phyloP scores from a whole-genome alignment of 2,329 filamentous ascomycete species.

The Hyphodiscus sp. region DNA sequence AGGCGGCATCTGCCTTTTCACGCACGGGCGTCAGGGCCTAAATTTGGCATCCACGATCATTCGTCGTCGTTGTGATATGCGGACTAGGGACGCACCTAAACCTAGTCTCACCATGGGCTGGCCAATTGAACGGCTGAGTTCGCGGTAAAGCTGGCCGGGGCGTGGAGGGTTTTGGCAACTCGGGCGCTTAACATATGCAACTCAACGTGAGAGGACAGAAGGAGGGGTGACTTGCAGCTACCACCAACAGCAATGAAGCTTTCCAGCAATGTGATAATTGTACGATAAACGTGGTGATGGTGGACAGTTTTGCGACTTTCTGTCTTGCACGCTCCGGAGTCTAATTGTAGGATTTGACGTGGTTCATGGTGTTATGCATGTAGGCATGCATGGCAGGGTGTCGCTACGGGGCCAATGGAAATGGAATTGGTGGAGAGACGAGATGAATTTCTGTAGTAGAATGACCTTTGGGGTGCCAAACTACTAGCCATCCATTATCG shows the following conservation, averaged over 20 bases:
- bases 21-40: no score
- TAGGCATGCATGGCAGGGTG: neutral
- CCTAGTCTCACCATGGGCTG: neutral
- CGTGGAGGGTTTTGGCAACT: neutral
- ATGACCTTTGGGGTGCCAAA: neutral
- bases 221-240: conserved; percentile 4
- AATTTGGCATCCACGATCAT: no score
- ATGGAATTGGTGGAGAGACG: neutral
- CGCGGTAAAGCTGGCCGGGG: neutral
- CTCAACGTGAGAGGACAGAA: conserved; percentile 3
- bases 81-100: neutral
- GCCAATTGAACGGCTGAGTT: neutral
- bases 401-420: neutral
- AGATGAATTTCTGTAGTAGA: no score
- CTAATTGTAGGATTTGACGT: neutral
- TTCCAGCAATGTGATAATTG: neutral
- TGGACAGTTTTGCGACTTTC: neutral
- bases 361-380: neutral
- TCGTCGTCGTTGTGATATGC: neutral
- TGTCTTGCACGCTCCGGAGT: neutral
- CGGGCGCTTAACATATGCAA: conserved; percentile 3
- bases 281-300: neutral
- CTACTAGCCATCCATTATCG: conserved; percentile 1
- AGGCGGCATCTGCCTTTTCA: neutral
- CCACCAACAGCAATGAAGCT: neutral